Base-by-base conservation (phyloP, 164 flowering plant genomes). In the Berberis thunbergii region DNA sequence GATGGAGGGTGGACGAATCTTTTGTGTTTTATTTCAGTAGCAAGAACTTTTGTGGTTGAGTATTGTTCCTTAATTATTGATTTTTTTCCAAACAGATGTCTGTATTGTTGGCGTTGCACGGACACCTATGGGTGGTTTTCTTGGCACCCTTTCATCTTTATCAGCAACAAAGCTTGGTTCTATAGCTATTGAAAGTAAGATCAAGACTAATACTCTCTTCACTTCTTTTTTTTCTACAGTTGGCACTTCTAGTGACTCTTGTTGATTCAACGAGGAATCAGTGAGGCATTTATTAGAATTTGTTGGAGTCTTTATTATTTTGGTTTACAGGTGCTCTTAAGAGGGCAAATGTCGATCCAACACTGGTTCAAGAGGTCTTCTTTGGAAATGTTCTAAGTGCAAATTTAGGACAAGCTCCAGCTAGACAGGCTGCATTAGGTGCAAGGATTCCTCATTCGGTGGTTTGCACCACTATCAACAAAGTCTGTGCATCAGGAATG, bases 81-180 rank as follows among this genome's bases (percentile, higher is more conserved):
- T 57, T 57, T 69, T 26, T 52, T 50, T 71, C 65, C 43, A 13
- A 26, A 58, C 87, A 93, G 98, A 93, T 88, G 98, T 88, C 48
- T 93, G 96, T 71, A 80, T 90, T 70, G 95, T 90, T 71, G 98
- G 97, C 70, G 95, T 84, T 79, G 96, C 96, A 45, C 83, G 98
- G 13, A 90, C 98, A 39, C 98, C 98, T 41, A 90, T 93, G 86
- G 97, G 98, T 67, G 94, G 81, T 41, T 85, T 93, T 75, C 89
- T 90, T 71, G 98, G 98, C 64, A 62, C 89, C 42, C 80, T 93
- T 52, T 90, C 98, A 59, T 85, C 98, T 50, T 45, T 90, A 41
- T 59, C 97, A 41, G 97, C 97, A 54, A 88, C 96, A 60, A 86
- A 88, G 71, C 88, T 93, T 67, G 98, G 97, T 54, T 26, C 26